A percentile compares a stretch with the other conserved stretches of the same genome.
Evolutionary conservation across 2,329 filamentous ascomycete species (phyloP).

Genomic region (Fusarium brachygibbosum): DNA sequence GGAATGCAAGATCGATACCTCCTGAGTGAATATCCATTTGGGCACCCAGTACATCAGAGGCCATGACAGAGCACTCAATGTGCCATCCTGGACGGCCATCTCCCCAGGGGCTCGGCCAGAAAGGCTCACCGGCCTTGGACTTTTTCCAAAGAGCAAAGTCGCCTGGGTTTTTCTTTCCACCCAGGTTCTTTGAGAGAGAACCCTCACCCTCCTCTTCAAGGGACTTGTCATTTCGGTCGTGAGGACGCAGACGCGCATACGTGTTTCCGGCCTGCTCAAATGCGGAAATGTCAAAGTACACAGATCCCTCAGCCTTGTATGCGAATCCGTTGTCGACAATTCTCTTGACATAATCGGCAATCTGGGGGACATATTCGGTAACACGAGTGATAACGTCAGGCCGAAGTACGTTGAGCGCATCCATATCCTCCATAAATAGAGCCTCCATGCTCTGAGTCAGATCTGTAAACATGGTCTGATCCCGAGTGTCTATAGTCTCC

Average conservation of each 20-base stretch:
- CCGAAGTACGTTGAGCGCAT: slow-evolving; percentile 83
- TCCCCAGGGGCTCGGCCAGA: slow-evolving; percentile 90
- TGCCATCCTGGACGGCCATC: slow-evolving; percentile 93
- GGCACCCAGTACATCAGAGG: slow-evolving; percentile 82
- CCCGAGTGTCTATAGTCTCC: slow-evolving; percentile 71
- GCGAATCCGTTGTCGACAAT: slow-evolving; percentile 89
- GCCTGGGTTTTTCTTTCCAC: slow-evolving; percentile 78
- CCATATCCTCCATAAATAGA: slow-evolving; percentile 91
- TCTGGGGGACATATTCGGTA: slow-evolving; percentile 92
- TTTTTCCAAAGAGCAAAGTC: slow-evolving; percentile 97
- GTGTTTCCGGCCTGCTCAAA: slow-evolving; percentile 88
- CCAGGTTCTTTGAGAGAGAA: slow-evolving; percentile 73
- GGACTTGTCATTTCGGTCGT: slow-evolving; percentile 85
- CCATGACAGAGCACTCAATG: slow-evolving; percentile 95
- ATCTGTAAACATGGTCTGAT: slow-evolving; percentile 83
- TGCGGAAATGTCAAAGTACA: slow-evolving; percentile 91
- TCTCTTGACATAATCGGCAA: slow-evolving; percentile 84
- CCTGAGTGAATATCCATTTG: slow-evolving; percentile 94
- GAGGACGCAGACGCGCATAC: slow-evolving; percentile 87
- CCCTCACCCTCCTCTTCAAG: slow-evolving; percentile 92
- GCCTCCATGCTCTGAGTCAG: slow-evolving; percentile 87
- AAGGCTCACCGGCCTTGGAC: slow-evolving; percentile 90
- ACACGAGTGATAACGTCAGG: slow-evolving; percentile 88
- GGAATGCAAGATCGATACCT: slow-evolving; percentile 90
- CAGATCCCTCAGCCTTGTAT: slow-evolving; percentile 84